Evolutionary conservation across 2,329 filamentous ascomycete genomes (phyloP), one percentile per base, ranked within the genome.

Genomic region (Alternaria brassicicola): DNA sequence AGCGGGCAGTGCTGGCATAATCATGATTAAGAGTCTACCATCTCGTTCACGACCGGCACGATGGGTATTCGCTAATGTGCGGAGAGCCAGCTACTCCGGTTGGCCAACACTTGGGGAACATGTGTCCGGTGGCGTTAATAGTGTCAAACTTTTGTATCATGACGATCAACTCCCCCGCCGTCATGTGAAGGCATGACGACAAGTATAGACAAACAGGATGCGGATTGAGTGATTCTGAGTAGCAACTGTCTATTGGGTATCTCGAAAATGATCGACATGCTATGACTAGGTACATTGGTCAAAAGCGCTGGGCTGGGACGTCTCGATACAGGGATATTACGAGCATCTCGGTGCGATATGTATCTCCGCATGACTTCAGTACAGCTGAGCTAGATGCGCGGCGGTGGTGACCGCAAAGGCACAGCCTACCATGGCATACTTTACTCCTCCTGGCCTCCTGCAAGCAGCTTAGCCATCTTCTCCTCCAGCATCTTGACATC

Each of bases 401-500:
- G 43, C 28, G 23, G 43, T 46, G 17, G 17, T 46, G 17, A 23
- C 28, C 17, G 28, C 28, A 28, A 33, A 12, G 43, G 15, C 43
- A 17, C 26, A 31, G 43, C 33, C 33, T 26, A n/a, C 9, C 21
- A 13, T 17, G 25, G 33, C 17, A 31, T 31, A 52, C n/a, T 19
- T 58, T 52, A 55, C 23, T 60, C 52, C 5, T 52, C 54, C 50
- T 50, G 50, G 33, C 52, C 39, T 6, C 42, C 57, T 38, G 58
- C 50, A 6, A 68, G 61, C 52, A 74, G 41, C 57, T 74, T 77
- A 59, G 84, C 84, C 76, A 97, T 84, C 77, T 91, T 89, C 69
- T 83, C 85, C 79, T 98, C 94, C 53, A 99, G 79, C 55, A 90
- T 91, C 76, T 90, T 91, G 4, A 98, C 91, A 92, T 93, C 97